These are phyloP conservation scores for Periconia sp. DNA, from an alignment of 2,329 filamentous ascomycete species.

Conservation along the genomic window DNA sequence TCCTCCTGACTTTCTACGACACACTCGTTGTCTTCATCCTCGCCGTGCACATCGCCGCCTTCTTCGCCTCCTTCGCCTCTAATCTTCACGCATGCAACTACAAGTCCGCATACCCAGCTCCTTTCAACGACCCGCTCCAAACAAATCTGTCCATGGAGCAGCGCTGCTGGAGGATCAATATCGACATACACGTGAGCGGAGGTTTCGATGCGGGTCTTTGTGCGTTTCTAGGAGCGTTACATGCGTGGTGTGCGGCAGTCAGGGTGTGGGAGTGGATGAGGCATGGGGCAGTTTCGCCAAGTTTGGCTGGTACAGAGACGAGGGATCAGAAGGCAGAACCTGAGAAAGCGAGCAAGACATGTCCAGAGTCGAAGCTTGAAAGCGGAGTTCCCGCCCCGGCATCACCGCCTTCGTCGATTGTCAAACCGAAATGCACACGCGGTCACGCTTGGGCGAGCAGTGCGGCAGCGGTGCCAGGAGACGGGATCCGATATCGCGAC, in stretches of 20 bases:
- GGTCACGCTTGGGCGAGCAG: background rate
- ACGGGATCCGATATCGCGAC: background rate
- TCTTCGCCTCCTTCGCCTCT: conserved; percentile 11
- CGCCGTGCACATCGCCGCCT: conserved; percentile 11
- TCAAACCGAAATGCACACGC: background rate
- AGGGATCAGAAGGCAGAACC: too few relatives aligned
- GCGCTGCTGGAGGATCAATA: conserved; percentile 10
- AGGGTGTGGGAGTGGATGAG: background rate
- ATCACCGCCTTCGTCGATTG: too few relatives aligned
- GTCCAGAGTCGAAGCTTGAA: too few relatives aligned
- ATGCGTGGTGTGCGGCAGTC: conserved; percentile 3
- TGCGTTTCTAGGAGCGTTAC: background rate
- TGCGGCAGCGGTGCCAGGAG: background rate
- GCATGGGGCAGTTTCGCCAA: too few relatives aligned
- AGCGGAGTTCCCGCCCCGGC: too few relatives aligned
- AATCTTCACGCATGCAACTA: conserved; percentile 11
- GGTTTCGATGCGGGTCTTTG: conserved; percentile 7
- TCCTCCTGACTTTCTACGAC: conserved; percentile 14
- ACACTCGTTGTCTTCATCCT: conserved; percentile 9
- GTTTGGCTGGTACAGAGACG: too few relatives aligned
- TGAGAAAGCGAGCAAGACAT: too few relatives aligned
- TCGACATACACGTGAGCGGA: conserved; percentile 12
- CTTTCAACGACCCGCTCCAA: background rate
- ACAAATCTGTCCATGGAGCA: conserved; percentile 2
- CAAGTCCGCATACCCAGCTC: background rate